phyloP scores from a whole-genome alignment of 1,139 yeast species.

The Hemisphaericaspora xylanilytica region DNA sequence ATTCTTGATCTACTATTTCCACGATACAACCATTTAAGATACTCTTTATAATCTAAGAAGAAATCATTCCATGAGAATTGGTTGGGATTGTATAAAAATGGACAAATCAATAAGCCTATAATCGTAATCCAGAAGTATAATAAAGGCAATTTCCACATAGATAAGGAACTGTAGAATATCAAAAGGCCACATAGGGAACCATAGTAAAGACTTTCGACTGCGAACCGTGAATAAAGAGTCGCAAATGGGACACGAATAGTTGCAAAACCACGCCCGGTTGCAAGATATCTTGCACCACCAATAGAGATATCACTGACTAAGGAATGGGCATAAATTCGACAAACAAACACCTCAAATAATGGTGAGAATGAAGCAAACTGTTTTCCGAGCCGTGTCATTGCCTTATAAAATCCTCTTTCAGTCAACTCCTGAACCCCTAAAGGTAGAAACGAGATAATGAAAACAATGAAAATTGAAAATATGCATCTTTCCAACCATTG shows the following conservation, averaged over 20 bases:
- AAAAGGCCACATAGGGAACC: conserved; percentile 39
- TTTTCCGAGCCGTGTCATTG: conserved; percentile 41
- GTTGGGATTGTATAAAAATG: conserved; percentile 52
- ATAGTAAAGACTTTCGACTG: conserved; percentile 45
- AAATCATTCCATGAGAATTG: conserved; percentile 50
- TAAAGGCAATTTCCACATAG: conserved; percentile 48
- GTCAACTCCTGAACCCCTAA: conserved; percentile 50
- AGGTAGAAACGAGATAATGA: conserved; percentile 50
- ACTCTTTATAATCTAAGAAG: conserved; percentile 45
- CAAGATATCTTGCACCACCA: conserved; percentile 55
- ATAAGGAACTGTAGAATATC: conserved; percentile 41
- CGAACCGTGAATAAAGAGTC: conserved; percentile 44
- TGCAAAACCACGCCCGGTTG: conserved; percentile 57
- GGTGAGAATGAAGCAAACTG: conserved; percentile 53
- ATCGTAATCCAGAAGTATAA: conserved; percentile 52
- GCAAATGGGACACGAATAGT: conserved; percentile 47
- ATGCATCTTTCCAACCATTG: conserved; percentile 52
- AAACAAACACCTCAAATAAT: conserved; percentile 52
- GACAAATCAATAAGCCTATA: conserved; percentile 44
- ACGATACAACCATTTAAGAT: conserved; percentile 42
- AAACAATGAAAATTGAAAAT: conserved; percentile 48
- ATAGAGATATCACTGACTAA: conserved; percentile 46
- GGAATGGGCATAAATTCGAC: conserved; percentile 50
- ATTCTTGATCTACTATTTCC: conserved; percentile 35
- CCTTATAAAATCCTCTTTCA: conserved; percentile 49